Evolutionary conservation across 352 stramenopile genomes (phyloP), one percentile per base, ranked within the genome.

Genomic region (Globisporangium nagaii): DNA sequence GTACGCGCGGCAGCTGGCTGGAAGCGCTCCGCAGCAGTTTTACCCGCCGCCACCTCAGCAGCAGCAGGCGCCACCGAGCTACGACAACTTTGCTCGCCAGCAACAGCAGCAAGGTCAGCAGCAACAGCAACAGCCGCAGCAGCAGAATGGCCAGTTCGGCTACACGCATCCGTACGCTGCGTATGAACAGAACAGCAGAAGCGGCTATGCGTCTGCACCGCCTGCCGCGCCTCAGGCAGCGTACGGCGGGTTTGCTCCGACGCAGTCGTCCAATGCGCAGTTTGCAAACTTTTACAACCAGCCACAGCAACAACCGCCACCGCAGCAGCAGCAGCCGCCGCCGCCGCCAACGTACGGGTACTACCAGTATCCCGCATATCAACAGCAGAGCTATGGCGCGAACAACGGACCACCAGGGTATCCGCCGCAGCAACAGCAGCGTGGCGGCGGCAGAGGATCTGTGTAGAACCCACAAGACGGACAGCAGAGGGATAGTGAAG

Each of bases 1-100:
- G n/a, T 58, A 84, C n/a, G 78, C 75, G 39, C 55, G 75, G 1
- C 75, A 82, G 46, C 55, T 86, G 52, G 75, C 75, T 7, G 78
- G 69, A 22, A 68, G 48, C 20, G 67, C 71, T 7, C 54, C 75
- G 17, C 78, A n/a, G n/a, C n/a, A 86, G 62, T 67, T 68, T 39
- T 82, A 70, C 49, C 58, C 58, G 13, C 24, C 62, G 22, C 34
- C 53, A 3, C 54, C 46, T 10, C 35, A 39, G 25, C 43, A 50
- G 24, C 52, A 59, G 32, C 51, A 63, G n/a, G 51, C 63, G 27
- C 56, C 63, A 43, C 47, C 56, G 20, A 71, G 59, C 3, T 83
- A 79, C 48, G 62, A 79, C 53, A 64, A 79, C 55, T 71, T 73
- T 36, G 60, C 63, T 8, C 59, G 32, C 2, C 22, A 72, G 31